phyloP scores from a whole-genome alignment of 495 filamentous ascomycete genomes.

The Lichina pygmaea region DNA sequence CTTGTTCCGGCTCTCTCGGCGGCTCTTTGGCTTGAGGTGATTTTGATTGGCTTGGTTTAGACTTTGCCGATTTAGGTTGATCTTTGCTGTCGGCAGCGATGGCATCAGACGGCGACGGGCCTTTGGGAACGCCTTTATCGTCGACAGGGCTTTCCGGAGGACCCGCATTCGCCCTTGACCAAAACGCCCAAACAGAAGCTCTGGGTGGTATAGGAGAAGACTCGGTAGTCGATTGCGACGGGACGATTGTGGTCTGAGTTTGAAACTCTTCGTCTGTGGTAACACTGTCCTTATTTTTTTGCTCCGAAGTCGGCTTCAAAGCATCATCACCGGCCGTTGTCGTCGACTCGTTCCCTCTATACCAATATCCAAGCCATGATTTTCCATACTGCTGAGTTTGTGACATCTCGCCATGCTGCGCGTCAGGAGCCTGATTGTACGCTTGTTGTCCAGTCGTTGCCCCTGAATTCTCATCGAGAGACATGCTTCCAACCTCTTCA shows the following conservation, averaged over 20 bases:
- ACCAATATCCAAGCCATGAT: not conserved
- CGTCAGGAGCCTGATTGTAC: constrained; percentile 4
- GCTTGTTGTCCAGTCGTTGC: not conserved
- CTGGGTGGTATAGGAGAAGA: constrained; percentile 9
- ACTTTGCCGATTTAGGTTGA: constrained; percentile 4
- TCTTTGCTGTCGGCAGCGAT: constrained; percentile 17
- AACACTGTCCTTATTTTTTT: too few species aligned
- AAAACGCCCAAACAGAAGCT: constrained; percentile 65
- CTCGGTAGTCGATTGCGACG: too few species aligned
- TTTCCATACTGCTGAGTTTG: not conserved
- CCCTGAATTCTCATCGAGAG: not conserved
- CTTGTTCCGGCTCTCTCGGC: too few species aligned
- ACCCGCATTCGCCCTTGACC: constrained; percentile 34
- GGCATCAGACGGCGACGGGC: constrained; percentile 34
- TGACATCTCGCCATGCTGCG: not conserved
- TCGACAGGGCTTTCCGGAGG: constrained; percentile 24
- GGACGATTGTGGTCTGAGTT: too few species aligned
- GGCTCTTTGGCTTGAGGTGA: too few species aligned
- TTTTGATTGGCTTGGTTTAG: constrained; percentile 2
- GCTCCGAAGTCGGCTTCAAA: too few species aligned
- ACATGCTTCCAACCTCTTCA: too few species aligned
- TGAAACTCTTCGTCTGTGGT: too few species aligned
- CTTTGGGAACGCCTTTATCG: constrained; percentile 41
- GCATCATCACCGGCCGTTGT: too few species aligned
- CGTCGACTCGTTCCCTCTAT: not conserved